Conservation (phyloP, 805 yeast species). For the Pichia nanzhaoensis region DNA sequence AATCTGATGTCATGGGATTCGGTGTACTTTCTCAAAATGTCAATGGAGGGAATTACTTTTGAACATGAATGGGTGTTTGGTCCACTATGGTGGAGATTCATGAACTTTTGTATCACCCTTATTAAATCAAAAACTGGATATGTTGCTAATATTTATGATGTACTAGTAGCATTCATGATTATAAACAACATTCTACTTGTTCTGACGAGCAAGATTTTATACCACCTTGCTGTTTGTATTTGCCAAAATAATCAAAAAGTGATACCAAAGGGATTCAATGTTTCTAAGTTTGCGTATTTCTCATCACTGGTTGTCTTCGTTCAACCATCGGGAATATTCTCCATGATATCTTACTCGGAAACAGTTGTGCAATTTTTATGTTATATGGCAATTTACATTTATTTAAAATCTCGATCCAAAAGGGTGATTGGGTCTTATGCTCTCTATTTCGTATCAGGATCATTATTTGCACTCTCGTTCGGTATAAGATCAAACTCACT, state of each 20-base stretch:
- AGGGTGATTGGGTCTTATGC: slow-evolving; percentile 4
- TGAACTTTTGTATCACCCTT: slow-evolving; percentile 4
- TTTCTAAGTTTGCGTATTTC: slow-evolving; percentile 11
- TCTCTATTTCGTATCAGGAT: slow-evolving; percentile 42
- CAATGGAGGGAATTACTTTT: slow-evolving; percentile 44
- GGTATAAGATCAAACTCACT: slow-evolving; percentile 72
- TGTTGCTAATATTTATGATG: slow-evolving; percentile 32
- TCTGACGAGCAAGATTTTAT: slow-evolving; percentile 41
- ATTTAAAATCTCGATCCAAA: slow-evolving; percentile 31
- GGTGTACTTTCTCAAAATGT: slow-evolving; percentile 62
- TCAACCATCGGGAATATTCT: slow-evolving; percentile 79
- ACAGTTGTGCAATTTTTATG: slow-evolving; percentile 57
- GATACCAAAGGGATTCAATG: slow-evolving; percentile 1
- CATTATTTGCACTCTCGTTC: slow-evolving; percentile 48
- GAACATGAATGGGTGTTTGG: slow-evolving; percentile 93
- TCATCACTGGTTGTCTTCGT: slow-evolving; percentile 39
- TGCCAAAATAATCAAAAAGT: slow-evolving; percentile 8
- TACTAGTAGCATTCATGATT: slow-evolving; percentile 41
- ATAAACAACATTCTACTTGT: slow-evolving; percentile 50
- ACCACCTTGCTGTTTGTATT: slow-evolving; percentile 36
- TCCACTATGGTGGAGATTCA: slow-evolving; percentile 60
- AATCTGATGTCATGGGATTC: slow-evolving; percentile 78
- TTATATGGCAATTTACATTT: slow-evolving; percentile 46
- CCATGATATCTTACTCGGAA: slow-evolving; percentile 72
- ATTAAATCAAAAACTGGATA: not conserved